Conservation (phyloP, 2,329 filamentous ascomycete genomes). For the Zasmidium citrigriseum region DNA sequence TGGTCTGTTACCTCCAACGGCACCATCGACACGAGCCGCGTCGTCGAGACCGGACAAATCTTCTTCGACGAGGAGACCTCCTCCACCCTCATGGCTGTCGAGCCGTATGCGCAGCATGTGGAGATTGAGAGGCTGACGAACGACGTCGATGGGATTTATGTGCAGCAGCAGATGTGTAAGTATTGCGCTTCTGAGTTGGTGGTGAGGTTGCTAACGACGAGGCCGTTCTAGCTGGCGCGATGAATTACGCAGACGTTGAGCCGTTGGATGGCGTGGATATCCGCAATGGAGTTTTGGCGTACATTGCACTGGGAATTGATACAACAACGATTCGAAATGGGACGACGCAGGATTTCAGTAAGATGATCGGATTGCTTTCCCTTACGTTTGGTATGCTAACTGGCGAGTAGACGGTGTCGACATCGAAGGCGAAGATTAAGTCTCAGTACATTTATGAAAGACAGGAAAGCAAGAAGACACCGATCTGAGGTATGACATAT, state of each 20-base stretch:
- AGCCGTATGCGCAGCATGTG: constrained; percentile 5
- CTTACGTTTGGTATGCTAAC: background rate
- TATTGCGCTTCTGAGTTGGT: background rate
- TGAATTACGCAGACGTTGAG: constrained; percentile 6
- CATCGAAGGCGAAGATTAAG: background rate
- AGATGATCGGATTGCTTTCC: no score
- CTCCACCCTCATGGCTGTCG: constrained; percentile 6
- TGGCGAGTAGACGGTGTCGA: background rate
- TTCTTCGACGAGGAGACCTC: constrained; percentile 6
- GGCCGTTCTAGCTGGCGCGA: constrained; percentile 1
- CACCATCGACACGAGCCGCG: constrained; percentile 5
- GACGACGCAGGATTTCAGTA: background rate
- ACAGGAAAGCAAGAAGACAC: no score
- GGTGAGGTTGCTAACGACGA: no score
- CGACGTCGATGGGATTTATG: background rate
- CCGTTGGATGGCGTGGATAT: constrained; percentile 8
- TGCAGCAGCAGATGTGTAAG: background rate
- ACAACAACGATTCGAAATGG: constrained; percentile 11
- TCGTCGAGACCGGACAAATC: constrained; percentile 12
- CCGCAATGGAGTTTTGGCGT: constrained; percentile 11
- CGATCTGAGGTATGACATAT: no score
- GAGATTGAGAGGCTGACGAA: constrained; percentile 6
- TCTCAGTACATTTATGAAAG: no score
- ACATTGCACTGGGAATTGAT: constrained; percentile 10
- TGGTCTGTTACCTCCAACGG: constrained; percentile 8